These are phyloP conservation scores for Emergomyces pasteurianus DNA, from an alignment of 2,329 filamentous ascomycete species.

Conservation along the genomic window DNA sequence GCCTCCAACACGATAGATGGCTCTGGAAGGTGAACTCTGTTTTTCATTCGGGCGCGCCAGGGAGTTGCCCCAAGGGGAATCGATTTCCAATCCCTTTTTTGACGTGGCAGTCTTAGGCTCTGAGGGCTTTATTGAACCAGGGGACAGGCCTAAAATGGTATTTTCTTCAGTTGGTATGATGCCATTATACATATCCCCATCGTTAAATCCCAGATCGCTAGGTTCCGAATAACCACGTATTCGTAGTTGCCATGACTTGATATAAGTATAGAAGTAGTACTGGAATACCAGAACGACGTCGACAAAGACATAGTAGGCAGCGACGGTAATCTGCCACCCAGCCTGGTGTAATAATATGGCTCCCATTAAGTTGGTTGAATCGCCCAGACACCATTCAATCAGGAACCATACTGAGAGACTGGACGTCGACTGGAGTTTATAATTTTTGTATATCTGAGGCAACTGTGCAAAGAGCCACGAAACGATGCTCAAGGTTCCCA, in stretches of 20 bases:
- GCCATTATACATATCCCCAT: slow-evolving; percentile 24
- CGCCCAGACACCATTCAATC: slow-evolving; percentile 53
- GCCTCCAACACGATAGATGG: slow-evolving; percentile 17
- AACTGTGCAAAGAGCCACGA: slow-evolving; percentile 59
- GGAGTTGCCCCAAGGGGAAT: slow-evolving; percentile 14
- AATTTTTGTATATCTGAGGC: slow-evolving; percentile 59
- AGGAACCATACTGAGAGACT: slow-evolving; percentile 55
- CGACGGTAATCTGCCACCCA: slow-evolving; percentile 54
- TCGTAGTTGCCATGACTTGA: slow-evolving; percentile 37
- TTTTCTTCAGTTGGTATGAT: slow-evolving; percentile 24
- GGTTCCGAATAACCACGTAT: slow-evolving; percentile 19
- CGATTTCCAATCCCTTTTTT: slow-evolving; percentile 14
- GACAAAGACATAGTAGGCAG: slow-evolving; percentile 54
- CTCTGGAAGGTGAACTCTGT: slow-evolving; percentile 17
- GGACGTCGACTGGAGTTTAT: slow-evolving; percentile 50
- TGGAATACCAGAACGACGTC: slow-evolving; percentile 51
- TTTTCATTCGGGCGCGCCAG: slow-evolving; percentile 27
- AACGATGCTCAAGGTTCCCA: slow-evolving; percentile 51
- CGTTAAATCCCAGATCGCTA: slow-evolving; percentile 16
- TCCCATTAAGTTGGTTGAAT: slow-evolving; percentile 51
- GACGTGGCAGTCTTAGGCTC: slow-evolving; percentile 20
- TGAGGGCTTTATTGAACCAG: slow-evolving; percentile 13
- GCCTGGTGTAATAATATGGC: slow-evolving; percentile 53
- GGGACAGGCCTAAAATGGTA: slow-evolving; percentile 12
- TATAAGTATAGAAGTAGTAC: slow-evolving; percentile 53